These are phyloP conservation scores for Hirschfeldia incana DNA, from an alignment of 345 rosid genomes.

Conservation along the genomic window DNA sequence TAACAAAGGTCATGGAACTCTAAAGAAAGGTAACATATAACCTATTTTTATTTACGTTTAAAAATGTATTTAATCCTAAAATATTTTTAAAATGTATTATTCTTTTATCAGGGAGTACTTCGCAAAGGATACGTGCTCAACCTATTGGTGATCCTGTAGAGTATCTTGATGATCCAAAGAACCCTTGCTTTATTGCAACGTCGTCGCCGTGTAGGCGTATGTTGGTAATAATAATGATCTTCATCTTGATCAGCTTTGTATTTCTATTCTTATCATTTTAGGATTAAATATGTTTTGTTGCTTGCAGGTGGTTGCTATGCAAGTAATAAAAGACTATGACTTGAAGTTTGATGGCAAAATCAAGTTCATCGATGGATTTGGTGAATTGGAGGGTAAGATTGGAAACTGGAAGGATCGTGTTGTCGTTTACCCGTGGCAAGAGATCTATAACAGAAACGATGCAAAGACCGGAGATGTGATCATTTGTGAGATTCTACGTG, in stretches of 20 bases:
- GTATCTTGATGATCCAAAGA: conserved; percentile 18
- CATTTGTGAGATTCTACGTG: conserved; percentile 29
- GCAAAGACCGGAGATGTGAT: neutral
- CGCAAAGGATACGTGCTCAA: neutral
- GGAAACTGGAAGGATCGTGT: conserved; percentile 24
- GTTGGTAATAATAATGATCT: conserved; percentile 24
- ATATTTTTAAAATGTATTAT: neutral
- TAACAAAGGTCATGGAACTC: neutral
- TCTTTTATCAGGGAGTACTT: neutral
- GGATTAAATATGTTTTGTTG: neutral
- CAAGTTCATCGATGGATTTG: conserved; percentile 9
- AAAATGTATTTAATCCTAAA: too few species aligned
- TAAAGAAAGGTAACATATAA: neutral
- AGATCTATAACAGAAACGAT: conserved; percentile 15
- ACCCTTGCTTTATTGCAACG: conserved; percentile 26
- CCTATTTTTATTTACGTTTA: too few species aligned
- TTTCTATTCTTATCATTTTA: neutral
- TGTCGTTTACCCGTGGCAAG: conserved; percentile 11
- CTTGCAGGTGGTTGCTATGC: conserved; percentile 6
- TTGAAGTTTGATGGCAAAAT: conserved; percentile 11
- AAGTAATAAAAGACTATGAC: conserved; percentile 7
- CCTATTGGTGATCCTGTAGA: neutral
- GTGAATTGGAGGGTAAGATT: neutral
- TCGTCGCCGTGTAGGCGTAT: conserved; percentile 5
- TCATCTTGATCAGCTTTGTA: neutral